Percentiles rank a stretch among this genome's conserved stretches.
Conservation (phyloP, 495 filamentous ascomycete species). For the Annulohypoxylon moriforme region DNA sequence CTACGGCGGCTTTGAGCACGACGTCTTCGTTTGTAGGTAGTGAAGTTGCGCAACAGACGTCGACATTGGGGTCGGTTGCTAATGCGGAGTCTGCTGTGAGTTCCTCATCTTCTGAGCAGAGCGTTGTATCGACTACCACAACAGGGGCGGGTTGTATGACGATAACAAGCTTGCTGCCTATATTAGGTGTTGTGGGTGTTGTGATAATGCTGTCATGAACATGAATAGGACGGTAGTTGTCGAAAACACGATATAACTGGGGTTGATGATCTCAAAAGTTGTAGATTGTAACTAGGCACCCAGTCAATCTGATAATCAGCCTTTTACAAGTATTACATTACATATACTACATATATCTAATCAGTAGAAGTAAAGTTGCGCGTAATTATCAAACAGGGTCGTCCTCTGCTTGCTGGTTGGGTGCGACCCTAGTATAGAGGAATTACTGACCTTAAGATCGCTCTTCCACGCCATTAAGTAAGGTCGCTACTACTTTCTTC, state of each 20-base stretch:
- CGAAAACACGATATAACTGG: no score
- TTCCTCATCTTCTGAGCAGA: background rate
- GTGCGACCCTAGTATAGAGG: background rate
- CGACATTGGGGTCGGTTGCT: background rate
- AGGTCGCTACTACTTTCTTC: conserved; percentile 69
- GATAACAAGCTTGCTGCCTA: background rate
- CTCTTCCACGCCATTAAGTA: conserved; percentile 6
- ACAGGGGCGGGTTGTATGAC: background rate
- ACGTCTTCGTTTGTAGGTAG: background rate
- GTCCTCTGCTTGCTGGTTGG: background rate
- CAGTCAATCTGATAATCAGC: background rate
- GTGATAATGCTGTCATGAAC: background rate
- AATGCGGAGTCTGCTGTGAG: background rate
- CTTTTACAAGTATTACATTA: background rate
- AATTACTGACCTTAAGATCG: background rate
- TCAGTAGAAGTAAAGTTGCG: background rate
- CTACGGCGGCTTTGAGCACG: background rate
- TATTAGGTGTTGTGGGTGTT: background rate
- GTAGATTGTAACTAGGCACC: no score
- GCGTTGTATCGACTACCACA: conserved; percentile 1
- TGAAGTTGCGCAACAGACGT: background rate
- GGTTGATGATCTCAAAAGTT: no score
- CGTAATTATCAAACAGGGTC: background rate
- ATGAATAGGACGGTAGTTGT: background rate
- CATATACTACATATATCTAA: background rate